Base-by-base conservation (phyloP, 192 early-diverging fungal species). In the Rhizophagus clarus region DNA sequence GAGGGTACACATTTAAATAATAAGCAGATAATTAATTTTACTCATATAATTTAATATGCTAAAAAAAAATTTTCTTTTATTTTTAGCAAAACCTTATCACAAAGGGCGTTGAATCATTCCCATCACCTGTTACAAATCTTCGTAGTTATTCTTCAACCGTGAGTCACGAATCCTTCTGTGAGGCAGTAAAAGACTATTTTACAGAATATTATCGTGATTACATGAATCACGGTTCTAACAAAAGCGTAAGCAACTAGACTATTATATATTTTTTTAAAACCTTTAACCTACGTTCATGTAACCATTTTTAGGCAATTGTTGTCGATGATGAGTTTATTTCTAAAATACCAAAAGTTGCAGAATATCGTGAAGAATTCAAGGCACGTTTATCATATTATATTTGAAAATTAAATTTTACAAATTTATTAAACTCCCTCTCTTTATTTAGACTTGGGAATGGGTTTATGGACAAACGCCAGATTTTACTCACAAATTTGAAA, bases 401-500 rank as follows among this genome's bases (percentile, higher is more conserved):
- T 77, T 49, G 4, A 12, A 9, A 31, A 47, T 28, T 64, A 7
- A 40, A 40, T 40, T 40, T 40, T 40, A 40, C 8, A n/a, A n/a
- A n/a, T n/a, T n/a, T n/a, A n/a, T n/a, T n/a, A n/a, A n/a, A n/a
- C n/a, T n/a, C n/a, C 64, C 0, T 63, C 77, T 51, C 69, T 76
- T 29, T 83, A 84, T n/a, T n/a, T 17, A 87, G 81, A 87, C 91
- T 12, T 96, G 94, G 94, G 92, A 96, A 34, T 98, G 97, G 96
- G 92, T 91, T 71, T 97, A 88, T 74, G 96, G 94, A 7, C 95
- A 97, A 87, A 97, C 97, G 9, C 97, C 97, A 32, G 91, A 94
- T 80, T 98, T 98, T 81, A 90, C 87, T 3, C 86, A 93, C 82
- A 62, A 85, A 12, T 47, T 90, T n/a, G 81, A 86, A 47, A 82